Base-by-base conservation (phyloP, 148 eudicot genomes). In the Polygonum maritimum region DNA sequence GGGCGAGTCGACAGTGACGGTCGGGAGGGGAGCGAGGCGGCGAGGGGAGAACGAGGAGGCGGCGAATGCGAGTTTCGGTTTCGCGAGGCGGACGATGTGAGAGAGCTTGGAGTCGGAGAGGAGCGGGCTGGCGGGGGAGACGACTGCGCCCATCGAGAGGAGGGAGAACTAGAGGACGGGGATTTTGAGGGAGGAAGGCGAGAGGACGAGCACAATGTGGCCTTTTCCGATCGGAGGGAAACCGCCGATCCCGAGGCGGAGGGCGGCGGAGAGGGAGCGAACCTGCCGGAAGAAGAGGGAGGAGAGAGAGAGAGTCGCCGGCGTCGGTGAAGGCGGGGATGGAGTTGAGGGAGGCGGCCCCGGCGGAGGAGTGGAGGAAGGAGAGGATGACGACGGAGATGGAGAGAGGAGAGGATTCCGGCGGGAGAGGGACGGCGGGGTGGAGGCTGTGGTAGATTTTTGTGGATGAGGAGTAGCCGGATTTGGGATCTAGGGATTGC, bases 11-110 rank as follows among this genome's bases (percentile, higher is more conserved):
- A 76, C 80, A 51, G 89, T 82, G 73, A 88, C 89, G 4, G 90
- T 76, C 12, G 94, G 89, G 49, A 92, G 78, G 38, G 90, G 91
- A 5, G 97, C 83, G 3, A 94, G 94, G 31, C 90, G 18, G 60
- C 85, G 87, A 49, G 84, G 40, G 2, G 91, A n/a, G n/a, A n/a
- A n/a, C n/a, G n/a, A n/a, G n/a, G n/a, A n/a, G n/a, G n/a, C n/a
- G n/a, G n/a, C n/a, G n/a, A n/a, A n/a, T n/a, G n/a, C n/a, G n/a
- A n/a, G n/a, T n/a, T n/a, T n/a, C n/a, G n/a, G n/a, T n/a, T n/a
- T n/a, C n/a, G n/a, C n/a, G n/a, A n/a, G n/a, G n/a, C n/a, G n/a
- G n/a, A n/a, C n/a, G n/a, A n/a, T n/a, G n/a, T n/a, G n/a, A n/a
- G n/a, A n/a, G n/a, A n/a, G n/a, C n/a, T n/a, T n/a, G n/a, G n/a